Evolutionary conservation across 306 rosid species (phyloP).

Genomic region (Luffa acutangula): DNA sequence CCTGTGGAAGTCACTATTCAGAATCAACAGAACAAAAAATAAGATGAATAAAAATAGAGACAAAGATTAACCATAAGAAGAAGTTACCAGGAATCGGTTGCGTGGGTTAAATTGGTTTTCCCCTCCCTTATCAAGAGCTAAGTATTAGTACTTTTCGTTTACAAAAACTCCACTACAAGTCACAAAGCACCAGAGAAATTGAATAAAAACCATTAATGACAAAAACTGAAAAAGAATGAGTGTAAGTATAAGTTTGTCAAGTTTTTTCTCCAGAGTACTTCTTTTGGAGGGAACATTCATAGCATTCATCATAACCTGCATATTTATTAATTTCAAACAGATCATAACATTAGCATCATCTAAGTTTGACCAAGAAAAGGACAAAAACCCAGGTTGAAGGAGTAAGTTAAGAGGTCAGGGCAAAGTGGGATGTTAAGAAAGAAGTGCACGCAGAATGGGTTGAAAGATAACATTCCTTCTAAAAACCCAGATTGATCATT

Average conservation of each 20-base stretch:
- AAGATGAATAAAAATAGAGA: not conserved
- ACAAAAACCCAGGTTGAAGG: not conserved
- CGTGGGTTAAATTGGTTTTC: slow-evolving; percentile 64
- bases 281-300: slow-evolving; percentile 98
- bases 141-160: slow-evolving; percentile 56
- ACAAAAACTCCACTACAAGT: slow-evolving; percentile 72
- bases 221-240: slow-evolving; percentile 16
- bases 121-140: slow-evolving; percentile 49
- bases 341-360: not conserved
- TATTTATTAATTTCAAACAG: slow-evolving; percentile 18
- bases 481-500: not conserved
- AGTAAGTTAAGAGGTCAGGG: not conserved
- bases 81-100: slow-evolving; percentile 66
- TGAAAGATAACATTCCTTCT: not conserved
- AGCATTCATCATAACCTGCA: slow-evolving; percentile 97
- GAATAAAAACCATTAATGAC: not conserved
- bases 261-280: slow-evolving; percentile 94
- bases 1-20: slow-evolving; percentile 38
- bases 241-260: slow-evolving; percentile 78
- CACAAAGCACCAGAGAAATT: slow-evolving; percentile 9
- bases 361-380: not conserved
- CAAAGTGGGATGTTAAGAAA: not conserved
- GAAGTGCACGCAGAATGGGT: not conserved
- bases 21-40: slow-evolving; percentile 16
- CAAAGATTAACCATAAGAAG: slow-evolving; percentile 9